Percentiles rank a stretch among this genome's conserved stretches.
phyloP scores from a whole-genome alignment of 2,329 filamentous ascomycete species.

The Aciculosporium take region DNA sequence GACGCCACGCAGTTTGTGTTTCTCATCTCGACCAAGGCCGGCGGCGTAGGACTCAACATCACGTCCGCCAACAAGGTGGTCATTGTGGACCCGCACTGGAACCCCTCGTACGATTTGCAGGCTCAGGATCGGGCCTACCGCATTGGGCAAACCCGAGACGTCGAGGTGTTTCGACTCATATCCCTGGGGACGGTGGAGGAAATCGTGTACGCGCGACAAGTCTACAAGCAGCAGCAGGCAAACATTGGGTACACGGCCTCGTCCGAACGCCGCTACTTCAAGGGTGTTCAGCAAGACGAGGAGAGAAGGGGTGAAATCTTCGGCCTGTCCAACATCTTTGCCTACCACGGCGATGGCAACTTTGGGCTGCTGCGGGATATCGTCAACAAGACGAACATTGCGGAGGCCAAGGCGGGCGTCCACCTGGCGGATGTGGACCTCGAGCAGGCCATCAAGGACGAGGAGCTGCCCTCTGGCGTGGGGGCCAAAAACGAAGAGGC shows the following conservation, averaged over 20 bases:
- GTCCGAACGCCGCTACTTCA: conserved; percentile 86
- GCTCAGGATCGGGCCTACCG: conserved; percentile 93
- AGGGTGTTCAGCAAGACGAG: conserved; percentile 74
- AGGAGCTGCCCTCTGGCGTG: conserved; percentile 26
- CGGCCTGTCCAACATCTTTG: conserved; percentile 74
- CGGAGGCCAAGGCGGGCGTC: conserved; percentile 78
- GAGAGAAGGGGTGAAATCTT: conserved; percentile 88
- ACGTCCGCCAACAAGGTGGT: conserved; percentile 97
- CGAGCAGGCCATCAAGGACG: conserved; percentile 42
- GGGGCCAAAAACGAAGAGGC: conserved; percentile 35
- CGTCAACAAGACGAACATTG: conserved; percentile 95
- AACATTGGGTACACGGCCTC: conserved; percentile 95
- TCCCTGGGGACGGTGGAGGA: conserved; percentile 91
- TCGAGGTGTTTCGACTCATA: conserved; percentile 88
- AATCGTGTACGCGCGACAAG: conserved; percentile 90
- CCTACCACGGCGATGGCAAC: conserved; percentile 61
- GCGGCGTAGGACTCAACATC: conserved; percentile 89
- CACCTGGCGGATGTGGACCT: conserved; percentile 64
- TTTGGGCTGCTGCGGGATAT: conserved; percentile 82
- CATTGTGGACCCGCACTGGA: conserved; percentile 95
- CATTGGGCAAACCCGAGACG: conserved; percentile 82
- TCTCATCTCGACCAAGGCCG: conserved; percentile 84
- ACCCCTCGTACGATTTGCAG: conserved; percentile 85
- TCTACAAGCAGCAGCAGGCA: conserved; percentile 98
- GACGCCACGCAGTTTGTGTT: conserved; percentile 85